A percentile compares a stretch with the other conserved stretches of the same genome.
phyloP scores from a whole-genome alignment of 2,329 filamentous ascomycete species.

The Talaromyces sp. region DNA sequence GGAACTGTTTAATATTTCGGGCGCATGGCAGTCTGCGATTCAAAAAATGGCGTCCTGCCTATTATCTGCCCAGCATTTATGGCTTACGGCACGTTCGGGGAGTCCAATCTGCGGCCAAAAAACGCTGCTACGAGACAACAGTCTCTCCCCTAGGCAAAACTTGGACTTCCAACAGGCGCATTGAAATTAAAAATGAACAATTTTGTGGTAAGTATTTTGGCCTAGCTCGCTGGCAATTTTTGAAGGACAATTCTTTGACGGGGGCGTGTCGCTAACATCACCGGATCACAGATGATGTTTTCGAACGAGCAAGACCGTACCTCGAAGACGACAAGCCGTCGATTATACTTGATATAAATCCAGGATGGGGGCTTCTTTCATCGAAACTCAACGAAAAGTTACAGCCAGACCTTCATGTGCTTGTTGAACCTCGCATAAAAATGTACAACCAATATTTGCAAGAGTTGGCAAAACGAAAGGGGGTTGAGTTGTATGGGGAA shows the following conservation, averaged over 20 bases:
- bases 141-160: not conserved
- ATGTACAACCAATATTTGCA: constrained; percentile 58
- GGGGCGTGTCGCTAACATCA: not conserved
- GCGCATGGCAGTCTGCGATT: not conserved
- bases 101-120: not conserved
- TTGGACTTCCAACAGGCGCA: not conserved
- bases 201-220: constrained; percentile 26
- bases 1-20: not conserved
- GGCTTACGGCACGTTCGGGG: not conserved
- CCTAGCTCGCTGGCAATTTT: not conserved
- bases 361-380: constrained; percentile 74
- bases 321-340: constrained; percentile 68
- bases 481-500: constrained; percentile 32
- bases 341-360: constrained; percentile 82
- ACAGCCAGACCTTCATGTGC: constrained; percentile 72
- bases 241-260: not conserved
- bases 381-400: constrained; percentile 67
- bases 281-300: constrained; percentile 52
- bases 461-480: constrained; percentile 49
- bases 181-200: constrained; percentile 25
- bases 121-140: not conserved
- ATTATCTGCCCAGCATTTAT: not conserved
- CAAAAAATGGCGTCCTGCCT: not conserved
- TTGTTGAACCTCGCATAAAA: constrained; percentile 65
- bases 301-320: constrained; percentile 63